These are phyloP conservation scores for Colletotrichum ledebouriae DNA, from an alignment of 2,329 filamentous ascomycete genomes.

Conservation along the genomic window DNA sequence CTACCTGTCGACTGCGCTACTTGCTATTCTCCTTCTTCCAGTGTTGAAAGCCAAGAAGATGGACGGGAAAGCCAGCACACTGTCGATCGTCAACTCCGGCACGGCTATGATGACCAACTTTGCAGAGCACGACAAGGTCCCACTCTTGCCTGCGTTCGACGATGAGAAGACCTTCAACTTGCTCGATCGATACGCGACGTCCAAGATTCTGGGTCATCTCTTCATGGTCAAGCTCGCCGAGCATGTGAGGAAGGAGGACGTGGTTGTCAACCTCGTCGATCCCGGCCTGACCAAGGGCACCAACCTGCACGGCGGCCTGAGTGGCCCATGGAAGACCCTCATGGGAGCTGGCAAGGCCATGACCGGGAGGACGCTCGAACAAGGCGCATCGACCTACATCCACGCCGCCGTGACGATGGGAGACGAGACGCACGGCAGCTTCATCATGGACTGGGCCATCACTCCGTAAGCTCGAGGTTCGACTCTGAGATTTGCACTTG, in stretches of 20 bases:
- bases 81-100: slow-evolving; percentile 52
- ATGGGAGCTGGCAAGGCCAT: slow-evolving; percentile 42
- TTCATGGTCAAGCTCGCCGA: slow-evolving; percentile 54
- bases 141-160: slow-evolving; percentile 49
- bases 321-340: not conserved
- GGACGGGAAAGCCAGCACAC: slow-evolving; percentile 41
- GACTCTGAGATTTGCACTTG: not conserved
- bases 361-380: slow-evolving; percentile 48
- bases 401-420: slow-evolving; percentile 61
- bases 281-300: slow-evolving; percentile 61
- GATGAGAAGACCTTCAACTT: slow-evolving; percentile 45
- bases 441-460: slow-evolving; percentile 61
- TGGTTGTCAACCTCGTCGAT: slow-evolving; percentile 61
- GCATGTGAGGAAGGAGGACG: slow-evolving; percentile 54
- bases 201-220: slow-evolving; percentile 52
- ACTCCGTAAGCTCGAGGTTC: slow-evolving; percentile 53
- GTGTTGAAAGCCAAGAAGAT: slow-evolving; percentile 47
- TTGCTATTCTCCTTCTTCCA: slow-evolving; percentile 55
- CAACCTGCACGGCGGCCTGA: slow-evolving; percentile 51
- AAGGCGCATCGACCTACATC: slow-evolving; percentile 60
- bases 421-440: slow-evolving; percentile 62
- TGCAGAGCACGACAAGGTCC: slow-evolving; percentile 43
- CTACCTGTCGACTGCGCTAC: slow-evolving; percentile 64
- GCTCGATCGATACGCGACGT: slow-evolving; percentile 44
- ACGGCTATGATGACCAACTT: slow-evolving; percentile 45